Percentiles rank a stretch among this genome's conserved stretches.
These are phyloP conservation scores for Desmodesmus armatus DNA, from an alignment of 139 green algal genomes.

Conservation along the genomic window DNA sequence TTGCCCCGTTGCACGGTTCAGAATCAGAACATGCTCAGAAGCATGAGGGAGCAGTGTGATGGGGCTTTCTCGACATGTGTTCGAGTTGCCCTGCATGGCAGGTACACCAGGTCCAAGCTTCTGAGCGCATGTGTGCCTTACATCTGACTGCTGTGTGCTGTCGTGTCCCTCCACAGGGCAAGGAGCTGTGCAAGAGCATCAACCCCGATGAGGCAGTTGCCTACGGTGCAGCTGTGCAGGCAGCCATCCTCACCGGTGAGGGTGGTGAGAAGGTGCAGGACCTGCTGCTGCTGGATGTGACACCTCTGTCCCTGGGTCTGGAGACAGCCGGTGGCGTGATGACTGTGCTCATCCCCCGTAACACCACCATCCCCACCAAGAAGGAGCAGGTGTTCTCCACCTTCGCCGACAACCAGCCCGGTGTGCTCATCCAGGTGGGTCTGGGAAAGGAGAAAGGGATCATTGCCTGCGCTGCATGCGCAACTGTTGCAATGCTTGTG, in stretches of 20 bases:
- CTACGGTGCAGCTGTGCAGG: slow-evolving; percentile 98
- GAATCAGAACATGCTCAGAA: no score
- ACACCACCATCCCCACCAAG: slow-evolving; percentile 99
- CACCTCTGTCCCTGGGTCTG: slow-evolving; percentile 95
- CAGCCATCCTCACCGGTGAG: slow-evolving; percentile 96
- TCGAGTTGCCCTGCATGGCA: no score
- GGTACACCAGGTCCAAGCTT: no score
- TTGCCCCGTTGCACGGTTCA: no score
- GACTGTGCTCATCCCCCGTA: slow-evolving; percentile 95
- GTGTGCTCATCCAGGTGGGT: slow-evolving; percentile 93
- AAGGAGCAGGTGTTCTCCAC: slow-evolving; percentile 99
- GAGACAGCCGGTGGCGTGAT: slow-evolving; percentile 86
- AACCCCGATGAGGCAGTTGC: slow-evolving; percentile 99
- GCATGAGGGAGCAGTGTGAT: no score
- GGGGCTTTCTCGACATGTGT: no score
- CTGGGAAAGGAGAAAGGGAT: no score
- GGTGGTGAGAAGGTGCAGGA: slow-evolving; percentile 97
- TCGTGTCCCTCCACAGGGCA: no score
- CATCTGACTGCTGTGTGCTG: no score
- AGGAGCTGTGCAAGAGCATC: slow-evolving; percentile 99
- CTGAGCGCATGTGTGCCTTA: no score
- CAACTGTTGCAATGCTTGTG: no score
- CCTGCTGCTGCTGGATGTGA: slow-evolving; percentile 98
- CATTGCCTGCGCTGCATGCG: no score
- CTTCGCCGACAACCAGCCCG: slow-evolving; percentile 99